Base-by-base conservation (phyloP, 345 rosid genomes). In the Euclidium syriacum region DNA sequence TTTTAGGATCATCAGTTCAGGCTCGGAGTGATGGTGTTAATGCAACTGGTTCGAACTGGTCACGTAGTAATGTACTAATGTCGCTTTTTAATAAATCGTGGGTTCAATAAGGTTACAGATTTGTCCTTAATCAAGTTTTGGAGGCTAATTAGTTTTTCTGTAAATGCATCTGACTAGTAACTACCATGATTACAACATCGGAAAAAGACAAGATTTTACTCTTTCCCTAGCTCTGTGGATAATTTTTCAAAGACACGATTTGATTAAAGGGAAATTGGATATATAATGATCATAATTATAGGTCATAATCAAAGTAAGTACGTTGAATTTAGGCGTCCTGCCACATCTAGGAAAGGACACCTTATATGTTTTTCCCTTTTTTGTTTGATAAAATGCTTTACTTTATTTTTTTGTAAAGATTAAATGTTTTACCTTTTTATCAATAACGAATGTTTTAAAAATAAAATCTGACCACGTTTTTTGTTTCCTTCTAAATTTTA, bases 311-410 rank as follows among this genome's bases (percentile, higher is more conserved):
- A 53, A 53, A 43, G 50, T 53, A 53, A 46, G 27, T 46, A 70
- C 69, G 36, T 62, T 70, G 64, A 47, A 62, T 48, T 20, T 62
- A 62, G 58, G 58, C 57, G 34, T 41, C 44, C 44, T 54, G 64
- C 44, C 38, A 70, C 41, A 46, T 46, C 69, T 44, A 17, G 38
- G 30, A 38, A 44, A 62, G 53, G 35, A 62, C 25, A 5, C 17
- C 17, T 22, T 22, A 15, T 29, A 29, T 3, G 4, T 32, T 11
- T 15, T n/a, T 6, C 7, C 2, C 16, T 32, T 18, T 17, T 10
- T 10, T 15, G n/a, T 55, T n/a, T 23, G 7, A 47, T 5, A 25
- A 17, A 50, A 8, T 18, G 17, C 15, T 20, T 30, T 30, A 29
- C n/a, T n/a, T n/a, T n/a, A n/a, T n/a, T n/a, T n/a, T n/a, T n/a